Evolutionary conservation across 805 yeast species (phyloP).

Genomic region (Hanseniaspora opuntiae): DNA sequence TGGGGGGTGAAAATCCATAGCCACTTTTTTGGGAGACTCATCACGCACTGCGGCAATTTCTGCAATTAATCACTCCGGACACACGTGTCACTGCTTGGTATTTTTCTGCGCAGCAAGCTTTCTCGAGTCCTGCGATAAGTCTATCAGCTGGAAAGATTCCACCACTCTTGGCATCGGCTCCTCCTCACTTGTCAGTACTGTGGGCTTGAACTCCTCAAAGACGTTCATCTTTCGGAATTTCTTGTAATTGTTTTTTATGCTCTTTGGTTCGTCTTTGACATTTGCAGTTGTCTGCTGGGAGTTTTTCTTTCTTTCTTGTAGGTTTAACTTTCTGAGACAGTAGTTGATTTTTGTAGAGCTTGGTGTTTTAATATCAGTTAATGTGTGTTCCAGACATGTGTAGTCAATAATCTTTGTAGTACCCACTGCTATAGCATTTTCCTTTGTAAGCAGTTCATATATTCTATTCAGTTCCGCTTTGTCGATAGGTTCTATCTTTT

Average conservation of each 20-base stretch:
- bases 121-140: slow-evolving; percentile 4
- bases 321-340: neutral
- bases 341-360: neutral
- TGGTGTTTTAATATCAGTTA: neutral
- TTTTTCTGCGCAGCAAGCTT: neutral
- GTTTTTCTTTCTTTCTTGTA: neutral
- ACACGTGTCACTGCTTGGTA: too few species aligned
- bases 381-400: neutral
- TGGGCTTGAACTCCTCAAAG: slow-evolving; percentile 4
- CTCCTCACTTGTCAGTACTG: neutral
- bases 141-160: slow-evolving; percentile 5
- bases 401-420: neutral
- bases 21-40: too few species aligned
- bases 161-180: neutral
- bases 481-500: neutral
- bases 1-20: too few species aligned
- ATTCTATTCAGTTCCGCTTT: neutral
- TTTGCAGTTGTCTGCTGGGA: neutral
- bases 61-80: too few species aligned
- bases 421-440: neutral
- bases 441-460: neutral
- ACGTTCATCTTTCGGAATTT: slow-evolving; percentile 4
- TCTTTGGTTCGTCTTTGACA: neutral
- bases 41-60: too few species aligned
- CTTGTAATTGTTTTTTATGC: neutral